These are phyloP conservation scores for Limonomyces culmigenus DNA, from an alignment of 1,284 basidiomycete species.

Conservation along the genomic window DNA sequence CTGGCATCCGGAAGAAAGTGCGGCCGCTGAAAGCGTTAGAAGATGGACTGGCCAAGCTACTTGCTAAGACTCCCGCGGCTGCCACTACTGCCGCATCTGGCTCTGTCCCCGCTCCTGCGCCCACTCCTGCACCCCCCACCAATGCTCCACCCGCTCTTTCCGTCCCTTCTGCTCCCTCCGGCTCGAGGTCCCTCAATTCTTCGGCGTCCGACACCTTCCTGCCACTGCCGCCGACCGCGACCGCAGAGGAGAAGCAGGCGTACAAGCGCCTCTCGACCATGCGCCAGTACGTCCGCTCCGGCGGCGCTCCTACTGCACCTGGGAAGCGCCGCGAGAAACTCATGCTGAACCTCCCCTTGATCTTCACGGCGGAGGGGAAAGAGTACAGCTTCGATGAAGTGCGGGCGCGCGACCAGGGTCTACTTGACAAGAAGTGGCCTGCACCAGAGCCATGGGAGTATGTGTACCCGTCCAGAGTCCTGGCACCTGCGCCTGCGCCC, in stretches of 20 bases:
- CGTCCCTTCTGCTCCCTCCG: slow-evolving; percentile 3
- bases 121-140: slow-evolving; percentile 11
- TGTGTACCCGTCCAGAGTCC: no score
- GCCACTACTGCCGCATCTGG: no score
- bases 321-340: slow-evolving; percentile 56
- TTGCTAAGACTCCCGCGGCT: not conserved
- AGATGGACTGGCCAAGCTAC: slow-evolving; percentile 70
- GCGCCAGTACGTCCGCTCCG: slow-evolving; percentile 23
- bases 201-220: slow-evolving; percentile 1
- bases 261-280: slow-evolving; percentile 44
- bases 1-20: slow-evolving; percentile 72
- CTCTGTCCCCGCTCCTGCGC: no score
- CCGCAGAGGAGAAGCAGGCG: slow-evolving; percentile 3
- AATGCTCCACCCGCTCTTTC: slow-evolving; percentile 18
- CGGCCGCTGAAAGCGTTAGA: slow-evolving; percentile 78
- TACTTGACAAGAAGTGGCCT: slow-evolving; percentile 70
- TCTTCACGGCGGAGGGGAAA: slow-evolving; percentile 43
- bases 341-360: slow-evolving; percentile 43
- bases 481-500: no score
- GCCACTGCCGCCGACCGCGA: slow-evolving; percentile 1
- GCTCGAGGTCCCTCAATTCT: slow-evolving; percentile 7
- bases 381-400: slow-evolving; percentile 67
- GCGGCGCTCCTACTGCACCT: slow-evolving; percentile 27
- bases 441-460: no score
- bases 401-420: slow-evolving; percentile 58